Conservation (phyloP, 306 rosid genomes). For the Pueraria montana region DNA sequence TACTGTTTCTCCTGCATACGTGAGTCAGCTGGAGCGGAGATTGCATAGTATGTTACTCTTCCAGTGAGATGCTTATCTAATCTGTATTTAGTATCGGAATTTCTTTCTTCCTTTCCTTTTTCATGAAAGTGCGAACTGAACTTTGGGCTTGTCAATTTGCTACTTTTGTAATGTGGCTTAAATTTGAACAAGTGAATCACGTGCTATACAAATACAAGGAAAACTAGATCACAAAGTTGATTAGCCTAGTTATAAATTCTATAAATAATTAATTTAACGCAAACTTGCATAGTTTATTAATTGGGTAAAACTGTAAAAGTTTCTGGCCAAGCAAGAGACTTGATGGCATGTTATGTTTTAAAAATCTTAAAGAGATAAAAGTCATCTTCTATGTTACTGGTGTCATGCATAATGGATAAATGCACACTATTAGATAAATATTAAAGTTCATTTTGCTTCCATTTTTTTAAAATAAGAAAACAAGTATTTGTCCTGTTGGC, state of each 20-base stretch:
- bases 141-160: conserved; percentile 31
- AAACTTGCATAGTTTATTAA: conserved; percentile 8
- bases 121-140: conserved; percentile 33
- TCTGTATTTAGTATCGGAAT: conserved; percentile 34
- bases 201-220: conserved; percentile 25
- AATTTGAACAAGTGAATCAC: conserved; percentile 2
- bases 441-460: not conserved
- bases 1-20: conserved; percentile 96
- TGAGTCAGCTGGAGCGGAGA: conserved; percentile 81
- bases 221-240: not conserved
- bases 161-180: conserved; percentile 11
- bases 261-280: not conserved
- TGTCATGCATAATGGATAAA: conserved; percentile 29
- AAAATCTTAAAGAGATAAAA: conserved; percentile 14
- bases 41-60: conserved; percentile 71
- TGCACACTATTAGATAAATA: not conserved
- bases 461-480: not conserved
- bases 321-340: conserved; percentile 27
- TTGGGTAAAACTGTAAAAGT: conserved; percentile 33
- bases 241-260: conserved; percentile 23
- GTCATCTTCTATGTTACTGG: not conserved
- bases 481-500: not conserved
- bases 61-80: conserved; percentile 41
- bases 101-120: conserved; percentile 27
- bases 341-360: not conserved